phyloP scores from a whole-genome alignment of 2,329 filamentous ascomycete genomes.

The Amphichorda felina region DNA sequence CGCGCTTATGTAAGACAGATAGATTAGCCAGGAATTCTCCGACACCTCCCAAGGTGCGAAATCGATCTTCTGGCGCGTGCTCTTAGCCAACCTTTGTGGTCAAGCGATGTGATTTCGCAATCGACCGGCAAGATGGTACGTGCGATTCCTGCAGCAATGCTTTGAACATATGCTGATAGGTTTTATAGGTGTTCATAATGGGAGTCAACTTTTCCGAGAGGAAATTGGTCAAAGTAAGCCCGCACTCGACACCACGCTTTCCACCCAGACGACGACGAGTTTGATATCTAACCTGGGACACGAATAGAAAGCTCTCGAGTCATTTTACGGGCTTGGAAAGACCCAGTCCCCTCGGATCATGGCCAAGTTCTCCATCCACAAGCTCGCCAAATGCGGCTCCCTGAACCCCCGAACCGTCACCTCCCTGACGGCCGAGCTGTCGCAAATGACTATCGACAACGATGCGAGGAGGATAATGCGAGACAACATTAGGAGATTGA shows the following conservation, averaged over 20 bases:
- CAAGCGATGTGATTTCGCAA: constrained; percentile 1
- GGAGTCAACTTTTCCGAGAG: constrained; percentile 77
- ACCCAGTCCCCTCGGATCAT: constrained; percentile 62
- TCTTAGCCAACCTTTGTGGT: not conserved
- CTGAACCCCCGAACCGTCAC: constrained; percentile 67
- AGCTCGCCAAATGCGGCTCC: constrained; percentile 64
- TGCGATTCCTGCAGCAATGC: not conserved
- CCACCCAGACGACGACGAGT: constrained; percentile 1
- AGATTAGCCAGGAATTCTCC: not conserved
- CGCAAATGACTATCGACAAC: constrained; percentile 88
- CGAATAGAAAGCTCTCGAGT: constrained; percentile 57
- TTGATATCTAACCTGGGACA: not conserved
- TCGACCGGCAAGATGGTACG: constrained; percentile 9
- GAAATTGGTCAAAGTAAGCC: constrained; percentile 67
- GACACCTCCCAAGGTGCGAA: not conserved
- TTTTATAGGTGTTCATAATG: constrained; percentile 64
- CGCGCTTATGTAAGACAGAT: too few relatives aligned
- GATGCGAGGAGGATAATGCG: constrained; percentile 66
- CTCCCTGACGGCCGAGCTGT: constrained; percentile 72
- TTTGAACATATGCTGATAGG: not conserved
- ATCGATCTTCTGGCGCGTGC: not conserved
- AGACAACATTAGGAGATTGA: constrained; percentile 77
- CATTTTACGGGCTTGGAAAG: constrained; percentile 77
- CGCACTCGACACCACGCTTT: not conserved
- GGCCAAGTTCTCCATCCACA: constrained; percentile 81